These are phyloP conservation scores for Microbotryum scabiosae DNA, from an alignment of 1,284 basidiomycete genomes.

Conservation along the genomic window DNA sequence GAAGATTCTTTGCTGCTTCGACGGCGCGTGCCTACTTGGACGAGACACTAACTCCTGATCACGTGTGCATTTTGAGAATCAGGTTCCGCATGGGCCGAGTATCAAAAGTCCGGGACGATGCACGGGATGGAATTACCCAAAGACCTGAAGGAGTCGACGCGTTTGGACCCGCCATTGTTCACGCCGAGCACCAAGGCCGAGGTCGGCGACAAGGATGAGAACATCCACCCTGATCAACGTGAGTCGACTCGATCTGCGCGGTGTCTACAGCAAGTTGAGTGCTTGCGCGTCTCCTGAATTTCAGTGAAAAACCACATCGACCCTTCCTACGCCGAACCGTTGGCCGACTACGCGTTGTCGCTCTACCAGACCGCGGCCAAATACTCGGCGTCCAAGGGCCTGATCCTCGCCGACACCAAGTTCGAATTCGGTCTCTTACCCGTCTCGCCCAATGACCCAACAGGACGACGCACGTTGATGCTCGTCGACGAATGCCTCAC, in stretches of 20 bases:
- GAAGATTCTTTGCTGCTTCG: background rate
- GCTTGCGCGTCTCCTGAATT: no score
- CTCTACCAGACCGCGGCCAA: constrained; percentile 70
- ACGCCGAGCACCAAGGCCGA: constrained; percentile 98
- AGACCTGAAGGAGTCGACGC: constrained; percentile 76
- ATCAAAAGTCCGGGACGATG: constrained; percentile 77
- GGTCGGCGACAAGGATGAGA: constrained; percentile 90
- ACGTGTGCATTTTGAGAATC: background rate
- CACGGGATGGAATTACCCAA: constrained; percentile 72
- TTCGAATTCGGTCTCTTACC: constrained; percentile 73
- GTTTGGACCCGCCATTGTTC: constrained; percentile 75
- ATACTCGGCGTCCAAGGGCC: constrained; percentile 67
- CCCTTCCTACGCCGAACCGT: constrained; percentile 52
- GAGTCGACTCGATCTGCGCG: constrained; percentile 10
- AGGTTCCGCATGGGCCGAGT: constrained; percentile 95
- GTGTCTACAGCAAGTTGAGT: no score
- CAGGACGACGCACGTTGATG: constrained; percentile 51
- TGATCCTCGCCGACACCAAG: constrained; percentile 93
- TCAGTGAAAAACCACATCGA: constrained; percentile 47
- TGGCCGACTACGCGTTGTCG: constrained; percentile 55
- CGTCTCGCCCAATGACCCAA: constrained; percentile 38
- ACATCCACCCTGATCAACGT: constrained; percentile 89
- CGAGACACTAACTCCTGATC: background rate
- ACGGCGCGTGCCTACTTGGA: no score
- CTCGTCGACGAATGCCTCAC: constrained; percentile 94